Conservation (phyloP, 139 green algal species). For the Volvox africanus region DNA sequence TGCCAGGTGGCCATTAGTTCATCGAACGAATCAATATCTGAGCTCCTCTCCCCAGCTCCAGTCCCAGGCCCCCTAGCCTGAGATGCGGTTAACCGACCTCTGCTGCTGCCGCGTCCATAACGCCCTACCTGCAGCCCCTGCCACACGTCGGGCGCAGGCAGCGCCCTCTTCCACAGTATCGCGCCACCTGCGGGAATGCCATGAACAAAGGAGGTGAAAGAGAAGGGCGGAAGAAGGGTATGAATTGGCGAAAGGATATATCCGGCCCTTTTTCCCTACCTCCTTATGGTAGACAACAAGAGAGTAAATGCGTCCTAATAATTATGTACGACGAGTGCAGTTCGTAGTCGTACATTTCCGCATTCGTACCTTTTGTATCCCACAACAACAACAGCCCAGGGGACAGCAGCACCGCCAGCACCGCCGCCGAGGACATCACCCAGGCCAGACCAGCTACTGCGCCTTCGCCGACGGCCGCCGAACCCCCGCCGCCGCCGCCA, state of each 20-base stretch:
- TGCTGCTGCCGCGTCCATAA: too few relatives aligned
- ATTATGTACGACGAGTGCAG: too few relatives aligned
- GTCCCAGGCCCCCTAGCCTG: too few relatives aligned
- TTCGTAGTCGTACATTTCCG: too few relatives aligned
- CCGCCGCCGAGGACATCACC: slow-evolving; percentile 61
- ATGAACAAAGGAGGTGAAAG: neutral
- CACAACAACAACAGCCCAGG: slow-evolving; percentile 81
- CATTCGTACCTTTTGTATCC: slow-evolving; percentile 70
- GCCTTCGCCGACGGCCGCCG: slow-evolving; percentile 6
- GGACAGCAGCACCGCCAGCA: slow-evolving; percentile 81
- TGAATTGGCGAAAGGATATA: neutral
- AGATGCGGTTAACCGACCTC: too few relatives aligned
- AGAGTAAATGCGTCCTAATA: too few relatives aligned
- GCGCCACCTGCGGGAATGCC: slow-evolving; percentile 28
- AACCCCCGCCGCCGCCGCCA: neutral
- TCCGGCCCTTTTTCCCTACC: too few relatives aligned
- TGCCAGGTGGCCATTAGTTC: too few relatives aligned
- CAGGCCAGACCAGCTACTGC: slow-evolving; percentile 73
- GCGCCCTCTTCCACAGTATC: slow-evolving; percentile 63
- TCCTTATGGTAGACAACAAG: too few relatives aligned
- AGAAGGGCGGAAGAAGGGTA: neutral
- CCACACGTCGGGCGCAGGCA: slow-evolving; percentile 62
- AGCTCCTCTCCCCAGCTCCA: too few relatives aligned
- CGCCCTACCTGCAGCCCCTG: slow-evolving; percentile 45
- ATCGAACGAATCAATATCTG: too few relatives aligned